These are phyloP conservation scores for Stereum hirsutum DNA, from an alignment of 1,284 basidiomycete species.

Conservation along the genomic window DNA sequence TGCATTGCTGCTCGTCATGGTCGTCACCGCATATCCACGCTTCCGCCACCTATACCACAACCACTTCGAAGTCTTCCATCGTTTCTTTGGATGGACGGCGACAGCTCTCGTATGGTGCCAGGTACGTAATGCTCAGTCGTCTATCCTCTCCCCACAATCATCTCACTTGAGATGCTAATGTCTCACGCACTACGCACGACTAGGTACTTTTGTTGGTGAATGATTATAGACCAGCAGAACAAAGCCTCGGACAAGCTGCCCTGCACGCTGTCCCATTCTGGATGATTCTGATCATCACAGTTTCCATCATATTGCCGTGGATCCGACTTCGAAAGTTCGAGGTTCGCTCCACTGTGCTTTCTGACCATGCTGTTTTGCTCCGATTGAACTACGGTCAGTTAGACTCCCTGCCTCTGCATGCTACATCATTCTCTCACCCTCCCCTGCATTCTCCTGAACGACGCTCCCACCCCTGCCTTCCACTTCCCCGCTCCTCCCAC, in stretches of 20 bases:
- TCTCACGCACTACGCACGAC: conserved; percentile 1
- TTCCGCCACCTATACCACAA: conserved; percentile 39
- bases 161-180: no score
- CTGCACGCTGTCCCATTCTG: conserved; percentile 40
- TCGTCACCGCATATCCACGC: conserved; percentile 39
- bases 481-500: no score
- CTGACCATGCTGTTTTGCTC: conserved; percentile 45
- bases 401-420: not conserved
- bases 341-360: conserved; percentile 43
- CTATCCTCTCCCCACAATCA: not conserved
- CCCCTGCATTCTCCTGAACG: no score
- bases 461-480: no score
- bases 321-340: conserved; percentile 40
- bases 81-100: conserved; percentile 47
- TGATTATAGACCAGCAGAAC: conserved; percentile 33
- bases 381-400: conserved; percentile 45
- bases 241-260: conserved; percentile 34
- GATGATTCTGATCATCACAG: conserved; percentile 41
- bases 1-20: conserved; percentile 37
- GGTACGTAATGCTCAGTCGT: conserved; percentile 19
- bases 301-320: conserved; percentile 48
- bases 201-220: conserved; percentile 43
- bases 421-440: no score
- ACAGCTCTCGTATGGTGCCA: conserved; percentile 45
- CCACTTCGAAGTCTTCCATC: conserved; percentile 44